phyloP scores from a whole-genome alignment of 2,329 filamentous ascomycete genomes.

The Exophiala calicioides region DNA sequence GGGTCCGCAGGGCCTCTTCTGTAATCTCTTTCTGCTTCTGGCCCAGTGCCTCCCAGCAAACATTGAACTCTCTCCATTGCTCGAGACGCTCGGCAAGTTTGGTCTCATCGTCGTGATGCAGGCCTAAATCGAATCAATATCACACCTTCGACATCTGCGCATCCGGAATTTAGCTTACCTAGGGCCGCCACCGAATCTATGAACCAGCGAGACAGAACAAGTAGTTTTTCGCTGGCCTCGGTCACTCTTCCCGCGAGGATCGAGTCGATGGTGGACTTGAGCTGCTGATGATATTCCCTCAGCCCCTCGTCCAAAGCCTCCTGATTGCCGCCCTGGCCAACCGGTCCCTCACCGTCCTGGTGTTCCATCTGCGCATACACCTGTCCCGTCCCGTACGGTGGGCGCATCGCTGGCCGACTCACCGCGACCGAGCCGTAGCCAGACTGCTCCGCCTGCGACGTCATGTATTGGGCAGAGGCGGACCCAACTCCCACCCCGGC shows the following conservation, averaged over 20 bases:
- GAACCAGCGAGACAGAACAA: slow-evolving; percentile 67
- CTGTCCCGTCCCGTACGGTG: slow-evolving; percentile 56
- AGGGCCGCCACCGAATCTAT: slow-evolving; percentile 65
- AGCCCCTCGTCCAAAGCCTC: slow-evolving; percentile 65
- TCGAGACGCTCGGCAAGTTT: slow-evolving; percentile 75
- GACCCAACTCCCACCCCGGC: slow-evolving; percentile 61
- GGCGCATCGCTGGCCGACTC: slow-evolving; percentile 51
- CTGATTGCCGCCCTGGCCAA: slow-evolving; percentile 42
- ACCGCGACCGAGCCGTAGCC: slow-evolving; percentile 63
- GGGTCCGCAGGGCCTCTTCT: slow-evolving; percentile 59
- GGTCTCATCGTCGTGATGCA: slow-evolving; percentile 78
- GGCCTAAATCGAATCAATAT: slow-evolving; percentile 35
- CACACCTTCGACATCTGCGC: not conserved
- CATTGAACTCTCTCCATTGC: slow-evolving; percentile 93
- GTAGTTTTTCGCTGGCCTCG: slow-evolving; percentile 60
- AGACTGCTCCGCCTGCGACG: slow-evolving; percentile 61
- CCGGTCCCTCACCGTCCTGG: slow-evolving; percentile 33
- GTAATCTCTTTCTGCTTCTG: slow-evolving; percentile 80
- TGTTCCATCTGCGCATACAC: slow-evolving; percentile 47
- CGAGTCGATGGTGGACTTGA: slow-evolving; percentile 69
- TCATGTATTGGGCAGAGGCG: slow-evolving; percentile 63
- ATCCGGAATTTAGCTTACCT: slow-evolving; percentile 53
- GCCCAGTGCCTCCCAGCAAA: slow-evolving; percentile 81
- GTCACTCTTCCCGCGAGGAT: slow-evolving; percentile 63
- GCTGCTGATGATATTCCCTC: slow-evolving; percentile 60